Evolutionary conservation across 441 rosid genomes (phyloP).

Genomic region (Oxalis stricta): DNA sequence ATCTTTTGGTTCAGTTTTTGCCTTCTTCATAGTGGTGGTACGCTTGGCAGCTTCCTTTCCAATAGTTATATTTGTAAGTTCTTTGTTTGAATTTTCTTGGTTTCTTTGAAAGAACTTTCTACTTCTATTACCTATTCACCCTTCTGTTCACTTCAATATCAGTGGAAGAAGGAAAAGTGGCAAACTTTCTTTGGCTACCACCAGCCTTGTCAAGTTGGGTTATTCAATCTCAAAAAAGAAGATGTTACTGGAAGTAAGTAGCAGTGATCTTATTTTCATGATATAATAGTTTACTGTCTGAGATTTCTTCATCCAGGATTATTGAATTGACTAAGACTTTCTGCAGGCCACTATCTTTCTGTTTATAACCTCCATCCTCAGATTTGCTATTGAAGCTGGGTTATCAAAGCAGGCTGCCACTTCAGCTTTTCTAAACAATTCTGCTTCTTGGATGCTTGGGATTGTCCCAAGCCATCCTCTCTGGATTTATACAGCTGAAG

Average conservation of each 20-base stretch:
- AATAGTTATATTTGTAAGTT: constrained; percentile 90
- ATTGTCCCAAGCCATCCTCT: constrained; percentile 37
- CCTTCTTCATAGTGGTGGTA: constrained; percentile 36
- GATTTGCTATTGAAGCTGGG: constrained; percentile 79
- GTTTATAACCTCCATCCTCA: constrained; percentile 43
- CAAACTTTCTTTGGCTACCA: constrained; percentile 84
- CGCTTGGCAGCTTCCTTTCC: constrained; percentile 87
- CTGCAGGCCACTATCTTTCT: constrained; percentile 61
- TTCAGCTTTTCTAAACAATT: constrained; percentile 58
- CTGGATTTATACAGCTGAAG: constrained; percentile 37
- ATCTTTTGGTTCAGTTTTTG: constrained; percentile 30
- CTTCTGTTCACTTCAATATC: constrained; percentile 6
- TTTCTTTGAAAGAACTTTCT: constrained; percentile 2
- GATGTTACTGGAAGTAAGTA: constrained; percentile 56
- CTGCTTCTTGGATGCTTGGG: constrained; percentile 69
- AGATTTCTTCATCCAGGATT: too few relatives aligned
- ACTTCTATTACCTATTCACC: neutral
- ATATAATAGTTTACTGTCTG: neutral
- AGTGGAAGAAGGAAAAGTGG: constrained; percentile 62
- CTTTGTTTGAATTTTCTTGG: constrained; percentile 3
- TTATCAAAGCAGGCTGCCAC: constrained; percentile 92
- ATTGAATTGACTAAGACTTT: neutral
- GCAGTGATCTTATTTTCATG: constrained; percentile 1
- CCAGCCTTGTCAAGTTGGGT: constrained; percentile 58
- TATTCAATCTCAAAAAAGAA: constrained; percentile 39